phyloP scores from a whole-genome alignment of 805 yeast species.

The Yarrowia phangngaensis region DNA sequence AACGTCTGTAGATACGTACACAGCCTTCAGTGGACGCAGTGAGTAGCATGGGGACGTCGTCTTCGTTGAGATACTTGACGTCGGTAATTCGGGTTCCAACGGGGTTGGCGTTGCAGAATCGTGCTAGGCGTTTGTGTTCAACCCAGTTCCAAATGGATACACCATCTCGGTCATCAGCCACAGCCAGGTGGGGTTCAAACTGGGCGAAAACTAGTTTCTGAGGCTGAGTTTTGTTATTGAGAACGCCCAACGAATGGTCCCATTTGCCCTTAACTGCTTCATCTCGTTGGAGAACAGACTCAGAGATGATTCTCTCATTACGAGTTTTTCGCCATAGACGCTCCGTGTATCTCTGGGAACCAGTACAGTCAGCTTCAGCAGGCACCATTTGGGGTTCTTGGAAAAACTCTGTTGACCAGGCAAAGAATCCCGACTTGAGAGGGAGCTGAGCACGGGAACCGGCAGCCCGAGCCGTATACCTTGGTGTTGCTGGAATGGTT shows the following conservation, averaged over 20 bases:
- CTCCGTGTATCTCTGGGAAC: conserved; percentile 77
- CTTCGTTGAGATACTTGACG: conserved; percentile 82
- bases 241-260: conserved; percentile 56
- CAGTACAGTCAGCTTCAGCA: conserved; percentile 84
- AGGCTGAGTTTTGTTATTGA: conserved; percentile 78
- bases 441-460: conserved; percentile 36
- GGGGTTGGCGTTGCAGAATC: conserved; percentile 80
- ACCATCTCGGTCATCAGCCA: conserved; percentile 79
- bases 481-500: conserved; percentile 36
- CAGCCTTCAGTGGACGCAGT: conserved; percentile 94
- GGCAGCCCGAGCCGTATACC: conserved; percentile 32
- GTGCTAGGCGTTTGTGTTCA: conserved; percentile 51
- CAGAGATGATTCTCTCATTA: conserved; percentile 79
- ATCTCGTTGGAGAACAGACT: conserved; percentile 86
- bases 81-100: conserved; percentile 87
- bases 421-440: conserved; percentile 40
- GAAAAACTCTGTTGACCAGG: conserved; percentile 71
- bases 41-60: conserved; percentile 77
- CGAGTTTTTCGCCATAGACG: conserved; percentile 86
- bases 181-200: conserved; percentile 77
- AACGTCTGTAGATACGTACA: conserved; percentile 77
- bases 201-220: conserved; percentile 77
- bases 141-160: conserved; percentile 89
- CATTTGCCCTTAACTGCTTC: conserved; percentile 81
- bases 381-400: conserved; percentile 93